Evolutionary conservation across 2,329 filamentous ascomycete genomes (phyloP).

Genomic region (Dactylella cylindrospora): DNA sequence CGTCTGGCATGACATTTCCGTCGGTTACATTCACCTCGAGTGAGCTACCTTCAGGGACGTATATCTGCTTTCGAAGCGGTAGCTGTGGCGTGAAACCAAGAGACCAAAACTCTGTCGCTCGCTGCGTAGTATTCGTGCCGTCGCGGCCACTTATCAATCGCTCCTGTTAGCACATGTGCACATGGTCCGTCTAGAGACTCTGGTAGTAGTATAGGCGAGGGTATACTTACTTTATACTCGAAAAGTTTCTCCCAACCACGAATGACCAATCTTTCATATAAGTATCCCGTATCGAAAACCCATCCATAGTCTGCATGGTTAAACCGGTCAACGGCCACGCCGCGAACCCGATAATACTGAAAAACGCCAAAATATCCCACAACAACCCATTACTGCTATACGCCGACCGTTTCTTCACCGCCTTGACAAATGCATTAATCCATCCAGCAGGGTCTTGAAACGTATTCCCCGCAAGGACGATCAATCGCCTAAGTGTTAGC

Average conservation of each 20-base stretch:
- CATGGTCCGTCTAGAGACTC: too few species aligned
- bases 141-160: conserved; percentile 18
- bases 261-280: conserved; percentile 6
- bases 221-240: conserved; percentile 30
- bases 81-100: conserved; percentile 25
- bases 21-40: conserved; percentile 25
- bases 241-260: conserved; percentile 25
- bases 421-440: conserved; percentile 7
- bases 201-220: too few species aligned
- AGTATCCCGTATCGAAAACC: conserved; percentile 17
- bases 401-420: conserved; percentile 4
- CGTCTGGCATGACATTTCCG: conserved; percentile 17
- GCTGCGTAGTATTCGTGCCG: conserved; percentile 11
- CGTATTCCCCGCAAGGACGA: conserved; percentile 22
- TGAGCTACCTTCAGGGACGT: conserved; percentile 15
- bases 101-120: conserved; percentile 33
- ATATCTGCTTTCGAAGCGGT: conserved; percentile 32
- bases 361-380: conserved; percentile 32
- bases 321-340: conserved; percentile 35
- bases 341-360: conserved; percentile 34
- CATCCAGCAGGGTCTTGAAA: conserved; percentile 39
- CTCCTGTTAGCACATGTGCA: background rate
- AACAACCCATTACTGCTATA: conserved; percentile 25
- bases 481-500: conserved; percentile 21
- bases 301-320: conserved; percentile 33